phyloP scores from a whole-genome alignment of 2,329 filamentous ascomycete genomes.

The Diaporthe eres region DNA sequence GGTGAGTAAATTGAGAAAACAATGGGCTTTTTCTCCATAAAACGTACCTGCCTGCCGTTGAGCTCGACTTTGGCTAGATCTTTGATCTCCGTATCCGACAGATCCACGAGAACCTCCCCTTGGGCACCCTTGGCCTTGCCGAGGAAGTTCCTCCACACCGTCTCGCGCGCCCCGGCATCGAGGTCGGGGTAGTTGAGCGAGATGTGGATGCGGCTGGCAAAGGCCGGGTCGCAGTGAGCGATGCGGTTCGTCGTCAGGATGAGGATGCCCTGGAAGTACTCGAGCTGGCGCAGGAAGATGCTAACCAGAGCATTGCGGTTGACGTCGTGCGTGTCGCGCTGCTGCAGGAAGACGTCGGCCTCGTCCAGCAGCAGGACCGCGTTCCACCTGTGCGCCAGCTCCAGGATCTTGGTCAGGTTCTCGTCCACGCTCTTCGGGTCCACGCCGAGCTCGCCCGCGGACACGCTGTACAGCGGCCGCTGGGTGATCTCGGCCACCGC shows the following conservation, averaged over 20 bases:
- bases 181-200: no score
- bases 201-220: no score
- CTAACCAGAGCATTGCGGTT: constrained; percentile 56
- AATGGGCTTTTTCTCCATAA: background rate
- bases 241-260: constrained; percentile 53
- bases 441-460: constrained; percentile 56
- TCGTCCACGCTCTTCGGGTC: constrained; percentile 51
- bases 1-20: background rate
- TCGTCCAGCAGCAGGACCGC: constrained; percentile 60
- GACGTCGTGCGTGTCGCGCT: constrained; percentile 51
- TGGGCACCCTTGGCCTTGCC: background rate
- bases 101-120: background rate
- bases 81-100: background rate
- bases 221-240: no score
- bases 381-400: constrained; percentile 56
- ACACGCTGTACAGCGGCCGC: constrained; percentile 56
- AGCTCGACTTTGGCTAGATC: background rate
- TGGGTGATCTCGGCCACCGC: constrained; percentile 52
- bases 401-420: constrained; percentile 50
- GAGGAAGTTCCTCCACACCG: background rate
- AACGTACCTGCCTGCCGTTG: background rate
- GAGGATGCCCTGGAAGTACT: constrained; percentile 55
- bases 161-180: no score
- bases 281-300: constrained; percentile 50
- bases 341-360: constrained; percentile 58